Evolutionary conservation across 2,329 filamentous ascomycete species (phyloP), one percentile per base, ranked within the genome.

Genomic region (Phialocephala subalpina): DNA sequence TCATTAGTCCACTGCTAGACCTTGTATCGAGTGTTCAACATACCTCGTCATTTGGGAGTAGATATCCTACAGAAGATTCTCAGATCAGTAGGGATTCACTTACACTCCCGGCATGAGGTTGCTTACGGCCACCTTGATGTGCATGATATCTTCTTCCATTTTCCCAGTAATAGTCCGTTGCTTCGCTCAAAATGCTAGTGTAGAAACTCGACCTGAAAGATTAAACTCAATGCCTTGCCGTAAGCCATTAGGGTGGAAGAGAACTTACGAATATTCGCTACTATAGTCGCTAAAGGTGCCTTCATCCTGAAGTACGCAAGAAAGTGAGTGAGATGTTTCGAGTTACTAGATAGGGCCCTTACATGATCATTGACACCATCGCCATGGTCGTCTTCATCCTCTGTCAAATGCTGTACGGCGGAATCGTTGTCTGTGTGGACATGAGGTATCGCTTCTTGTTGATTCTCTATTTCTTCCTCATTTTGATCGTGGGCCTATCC

Each of bases 81-180:
- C 8, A 38, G 22, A 36, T 57, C n/a, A 57, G 55, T 20, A 38
- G 6, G 14, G 5, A 36, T 36, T 38, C 18, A 33, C 36, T 38
- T 16, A 14, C 9, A n/a, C 33, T n/a, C 29, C 36, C 29, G 3
- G 36, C 14, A 2, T 6, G n/a, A 6, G 22, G 22, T 12, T 38
- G 22, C 55, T 38, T 57, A 57, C 55, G 55, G 2, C 65, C 65
- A 8, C 63, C 65, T 6, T 55, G 45, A 42, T 55, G 63, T 0
- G 60, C 63, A 61, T 68, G 66, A 42, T 68, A 68, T 16, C 66
- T 60, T 1, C 66, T 55, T 18, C 66, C 66, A 29, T 68, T 68
- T 55, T 68, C 66, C 11, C 47, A 63, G 3, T 60, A 55, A 52
- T 68, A 68, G 27, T 68, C 55, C 29, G 55, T 57, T 38, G 55